Evolutionary conservation across 1,139 yeast genomes (phyloP), one percentile per base, ranked within the genome.

Genomic region (Tardiomyces depauwii): DNA sequence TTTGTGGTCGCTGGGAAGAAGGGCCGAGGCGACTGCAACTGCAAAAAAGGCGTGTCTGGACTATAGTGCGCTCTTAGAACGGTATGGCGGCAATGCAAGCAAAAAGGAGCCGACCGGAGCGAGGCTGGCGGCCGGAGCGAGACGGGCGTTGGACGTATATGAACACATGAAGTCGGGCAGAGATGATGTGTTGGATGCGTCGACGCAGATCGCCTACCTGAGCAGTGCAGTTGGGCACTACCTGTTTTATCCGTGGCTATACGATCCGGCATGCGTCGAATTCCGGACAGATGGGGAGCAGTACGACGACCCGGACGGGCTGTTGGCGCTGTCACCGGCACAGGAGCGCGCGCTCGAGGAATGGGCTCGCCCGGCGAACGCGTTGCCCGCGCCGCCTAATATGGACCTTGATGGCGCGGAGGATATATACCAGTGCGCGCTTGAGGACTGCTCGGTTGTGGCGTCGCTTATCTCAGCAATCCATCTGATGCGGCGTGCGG

Each of bases 381-480:
- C 10, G 5, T 10, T 30, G 16, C n/a, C 4, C 5, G 36, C 36
- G 10, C n/a, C 5, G 11, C 36, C 36, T 12, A 30, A 30, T 30
- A 30, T 30, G 36, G 36, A 10, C 36, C 11, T 36, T 4, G 21
- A 9, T 2, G 39, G 39, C 3, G 44, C 27, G 21, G 48, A 46
- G 11, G 36, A 18, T 14, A 28, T 73, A 18, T 68, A 71, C 56
- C 86, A 80, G 55, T 85, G 80, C 53, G 58, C 72, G 1, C 63
- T 82, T 18, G 72, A 77, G n/a, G 82, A 85, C 58, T 86, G 95
- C 61, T 82, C 94, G 0, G 76, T 85, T 53, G 86, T 85, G 2
- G 80, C 87, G 2, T 72, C 87, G 0, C 59, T 82, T 36, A 64
- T 82, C 27, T 72, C 80, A 1, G 61, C 73, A 1, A 57, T 65